Base-by-base conservation (phyloP, 2,329 filamentous ascomycete genomes). In the Aspergillus pseudoviridinutans region DNA sequence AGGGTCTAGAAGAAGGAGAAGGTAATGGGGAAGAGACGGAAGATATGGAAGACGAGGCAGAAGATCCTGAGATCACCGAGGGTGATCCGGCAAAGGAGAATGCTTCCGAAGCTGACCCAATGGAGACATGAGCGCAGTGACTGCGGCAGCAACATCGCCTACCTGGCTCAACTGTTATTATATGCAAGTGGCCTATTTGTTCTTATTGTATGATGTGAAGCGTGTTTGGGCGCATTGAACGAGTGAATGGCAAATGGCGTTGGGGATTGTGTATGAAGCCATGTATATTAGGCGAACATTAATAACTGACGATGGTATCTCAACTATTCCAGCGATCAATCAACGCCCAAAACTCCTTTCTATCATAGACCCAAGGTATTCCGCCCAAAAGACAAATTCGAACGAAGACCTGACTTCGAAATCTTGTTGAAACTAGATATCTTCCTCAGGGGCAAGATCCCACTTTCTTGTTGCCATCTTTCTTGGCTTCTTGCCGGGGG, bases 391-490 rank as follows among this genome's bases (percentile, higher is more conserved):
- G 20, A 47, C 5, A 25, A 47, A 27, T 6, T 10, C 12, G 4
- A 22, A 17, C 44, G 12, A 6, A 27, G 41, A 44, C 41, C 14
- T 4, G 41, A 6, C 8, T 14, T 14, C 12, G 24, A 47, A 22
- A 24, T 9, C 22, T 47, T 2, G 14, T 24, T 24, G 51, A 10
- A 28, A 9, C 63, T 60, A 70, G 27, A 72, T 64, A 51, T 76
- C 71, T 49, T 74, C 72, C 57, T 78, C 76, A 1, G 76, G 75
- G 4, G 71, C 78, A 53, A 80, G 61, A 64, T 80, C 78, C 71
- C 76, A 78, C 63, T 79, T 79, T 52, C 78, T 66, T 1, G 78
- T 74, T 7, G 76, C 77, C 66, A 80, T 69, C 61, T 78, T 79
- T 50, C 75, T 72, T 32, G 66, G 68, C 53, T 75, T 76, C 68